Conservation (phyloP, 176 grass and related monocot species). For the Triticum timopheevii region DNA sequence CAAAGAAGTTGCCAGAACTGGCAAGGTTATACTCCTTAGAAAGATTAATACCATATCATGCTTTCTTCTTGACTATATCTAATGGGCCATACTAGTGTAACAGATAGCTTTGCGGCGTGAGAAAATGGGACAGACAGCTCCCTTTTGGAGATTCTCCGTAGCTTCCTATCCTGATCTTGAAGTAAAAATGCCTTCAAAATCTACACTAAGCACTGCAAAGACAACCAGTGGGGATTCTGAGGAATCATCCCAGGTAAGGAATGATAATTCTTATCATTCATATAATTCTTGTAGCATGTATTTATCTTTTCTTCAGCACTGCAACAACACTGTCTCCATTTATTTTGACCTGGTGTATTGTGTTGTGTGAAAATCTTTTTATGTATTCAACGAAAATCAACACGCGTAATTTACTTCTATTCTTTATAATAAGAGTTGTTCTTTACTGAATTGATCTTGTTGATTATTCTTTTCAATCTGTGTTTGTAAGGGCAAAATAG, state of each 20-base stretch:
- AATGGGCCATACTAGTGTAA: not conserved
- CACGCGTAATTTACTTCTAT: not conserved
- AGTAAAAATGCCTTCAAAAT: constrained; percentile 9
- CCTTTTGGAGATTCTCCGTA: constrained; percentile 62
- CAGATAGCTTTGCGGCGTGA: constrained; percentile 50
- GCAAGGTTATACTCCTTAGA: constrained; percentile 56
- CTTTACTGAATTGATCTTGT: not conserved
- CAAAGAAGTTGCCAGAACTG: constrained; percentile 81
- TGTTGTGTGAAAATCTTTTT: not conserved
- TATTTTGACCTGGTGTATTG: not conserved
- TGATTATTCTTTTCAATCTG: not conserved
- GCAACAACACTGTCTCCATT: not conserved
- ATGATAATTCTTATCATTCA: not conserved
- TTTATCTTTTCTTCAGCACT: not conserved
- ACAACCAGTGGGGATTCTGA: constrained; percentile 7
- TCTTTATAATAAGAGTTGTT: not conserved
- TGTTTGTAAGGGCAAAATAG: not conserved
- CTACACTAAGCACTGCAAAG: constrained; percentile 7
- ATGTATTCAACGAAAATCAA: not conserved
- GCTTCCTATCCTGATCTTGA: constrained; percentile 55
- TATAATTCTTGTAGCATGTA: not conserved
- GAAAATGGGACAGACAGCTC: constrained; percentile 47
- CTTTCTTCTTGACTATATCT: not conserved
- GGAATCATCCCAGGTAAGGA: constrained; percentile 36
- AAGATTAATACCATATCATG: not conserved